Conservation (phyloP, 768 basidiomycete genomes). For the Cytidiella melzeri region DNA sequence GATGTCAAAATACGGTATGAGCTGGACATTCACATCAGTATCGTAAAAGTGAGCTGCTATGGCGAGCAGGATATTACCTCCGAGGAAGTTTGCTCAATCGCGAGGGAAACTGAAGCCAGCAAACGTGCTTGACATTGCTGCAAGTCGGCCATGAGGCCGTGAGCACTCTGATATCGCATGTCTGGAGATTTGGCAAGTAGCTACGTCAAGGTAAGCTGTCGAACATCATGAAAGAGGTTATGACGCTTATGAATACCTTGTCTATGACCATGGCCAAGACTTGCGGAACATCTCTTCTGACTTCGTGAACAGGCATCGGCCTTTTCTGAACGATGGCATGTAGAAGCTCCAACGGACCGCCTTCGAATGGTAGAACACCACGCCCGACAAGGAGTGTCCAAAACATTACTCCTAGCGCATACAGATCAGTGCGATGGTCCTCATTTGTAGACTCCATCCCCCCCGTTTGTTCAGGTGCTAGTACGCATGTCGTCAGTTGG, state of each 20-base stretch:
- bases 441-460: slow-evolving; percentile 66
- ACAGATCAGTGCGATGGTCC: slow-evolving; percentile 70
- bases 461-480: slow-evolving; percentile 70
- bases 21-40: slow-evolving; percentile 29
- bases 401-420: slow-evolving; percentile 66
- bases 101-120: slow-evolving; percentile 50
- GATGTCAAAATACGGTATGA: slow-evolving; percentile 66
- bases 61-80: slow-evolving; percentile 38
- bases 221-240: neutral
- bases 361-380: slow-evolving; percentile 36
- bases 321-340: slow-evolving; percentile 68
- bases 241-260: slow-evolving; percentile 35
- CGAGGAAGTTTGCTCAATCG: slow-evolving; percentile 44
- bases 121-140: slow-evolving; percentile 63
- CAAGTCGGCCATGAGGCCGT: slow-evolving; percentile 62
- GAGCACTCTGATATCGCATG: slow-evolving; percentile 63
- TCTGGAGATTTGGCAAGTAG: slow-evolving; percentile 67
- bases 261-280: slow-evolving; percentile 67
- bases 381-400: slow-evolving; percentile 72
- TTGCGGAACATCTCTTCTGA: slow-evolving; percentile 65
- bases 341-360: slow-evolving; percentile 48
- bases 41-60: slow-evolving; percentile 1
- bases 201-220: slow-evolving; percentile 25
- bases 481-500: neutral
- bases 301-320: slow-evolving; percentile 71